These are phyloP conservation scores for Collybiopsis luxurians DNA, from an alignment of 768 basidiomycete species.

Conservation along the genomic window DNA sequence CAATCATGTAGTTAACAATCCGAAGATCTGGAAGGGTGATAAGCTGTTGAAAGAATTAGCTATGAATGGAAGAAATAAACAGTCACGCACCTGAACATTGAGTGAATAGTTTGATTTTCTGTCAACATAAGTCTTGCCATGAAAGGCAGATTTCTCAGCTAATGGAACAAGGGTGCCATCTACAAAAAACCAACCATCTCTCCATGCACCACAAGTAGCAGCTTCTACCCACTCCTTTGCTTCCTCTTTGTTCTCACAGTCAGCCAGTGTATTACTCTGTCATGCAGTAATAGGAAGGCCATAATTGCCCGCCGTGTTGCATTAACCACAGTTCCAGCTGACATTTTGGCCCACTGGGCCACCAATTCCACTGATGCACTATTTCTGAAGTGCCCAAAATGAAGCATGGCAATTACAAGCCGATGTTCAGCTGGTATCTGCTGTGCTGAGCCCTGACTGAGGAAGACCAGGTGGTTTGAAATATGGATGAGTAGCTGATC, in stretches of 20 bases:
- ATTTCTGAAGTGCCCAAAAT: slow-evolving; percentile 20
- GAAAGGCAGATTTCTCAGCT: slow-evolving; percentile 13
- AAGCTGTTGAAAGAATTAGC: slow-evolving; percentile 21
- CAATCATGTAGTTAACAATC: slow-evolving; percentile 30
- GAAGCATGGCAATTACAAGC: slow-evolving; percentile 21
- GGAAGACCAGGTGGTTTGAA: slow-evolving; percentile 16
- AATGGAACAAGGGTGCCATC: slow-evolving; percentile 22
- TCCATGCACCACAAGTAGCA: slow-evolving; percentile 27
- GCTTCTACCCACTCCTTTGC: slow-evolving; percentile 36
- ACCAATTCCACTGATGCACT: slow-evolving; percentile 15
- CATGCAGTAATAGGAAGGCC: slow-evolving; percentile 25
- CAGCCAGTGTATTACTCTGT: slow-evolving; percentile 23
- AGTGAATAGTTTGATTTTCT: slow-evolving; percentile 33
- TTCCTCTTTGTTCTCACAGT: slow-evolving; percentile 29
- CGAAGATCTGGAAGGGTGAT: slow-evolving; percentile 29
- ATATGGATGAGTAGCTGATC: slow-evolving; percentile 9
- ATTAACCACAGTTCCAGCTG: slow-evolving; percentile 25
- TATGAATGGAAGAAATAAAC: background rate
- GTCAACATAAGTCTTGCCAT: slow-evolving; percentile 34
- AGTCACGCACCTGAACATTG: slow-evolving; percentile 32
- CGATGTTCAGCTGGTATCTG: slow-evolving; percentile 19
- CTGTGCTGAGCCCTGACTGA: slow-evolving; percentile 17
- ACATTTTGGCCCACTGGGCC: slow-evolving; percentile 19
- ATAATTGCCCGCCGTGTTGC: slow-evolving; percentile 19
- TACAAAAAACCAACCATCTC: slow-evolving; percentile 33